Evolutionary conservation across 495 filamentous ascomycete species (phyloP), one percentile per base, ranked within the genome.

Genomic region (Xylaria grammica): DNA sequence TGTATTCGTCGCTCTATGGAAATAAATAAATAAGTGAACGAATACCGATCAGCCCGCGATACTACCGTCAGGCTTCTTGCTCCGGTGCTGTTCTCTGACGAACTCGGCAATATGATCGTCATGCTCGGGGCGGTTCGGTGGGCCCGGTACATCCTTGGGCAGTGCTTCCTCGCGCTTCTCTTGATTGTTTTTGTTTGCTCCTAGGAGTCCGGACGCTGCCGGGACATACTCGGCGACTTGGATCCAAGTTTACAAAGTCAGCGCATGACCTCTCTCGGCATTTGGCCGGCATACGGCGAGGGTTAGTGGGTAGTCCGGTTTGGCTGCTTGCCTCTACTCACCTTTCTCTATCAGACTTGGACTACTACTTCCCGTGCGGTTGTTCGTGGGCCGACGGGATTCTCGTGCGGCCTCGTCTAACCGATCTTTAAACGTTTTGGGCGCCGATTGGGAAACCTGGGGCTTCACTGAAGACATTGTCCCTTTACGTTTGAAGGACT

Each of bases 21-120:
- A n/a, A n/a, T n/a, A n/a, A n/a, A n/a, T n/a, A n/a, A n/a, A n/a
- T n/a, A n/a, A n/a, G n/a, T n/a, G 11, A 36, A 36, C 32, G 4
- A 36, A 36, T 11, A 5, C 32, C 32, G 24, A 55, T 22, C 34
- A 40, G 32, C 7, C 15, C 22, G 4, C 38, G 19, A 54, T 22
- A 17, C 22, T 63, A 10, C 50, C 60, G 4, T 54, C 60, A 4
- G 27, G 49, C 29, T 55, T 53, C 50, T 55, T 63, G 29, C 60
- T 63, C 26, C 60, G 60, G 26, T 63, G 50, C 50, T 63, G 60
- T 22, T 63, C 50, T 55, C 60, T 54, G 0, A 63, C 40, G 36
- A 63, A 63, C 36, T 63, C 60, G n/a, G 48, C 60, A 13, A 63
- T 63, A 27, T 63, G 34, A 2, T 55, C 60, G 9, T 63, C 60